Evolutionary conservation across 2,329 filamentous ascomycete genomes (phyloP).

Genomic region (Lachnellula arida): DNA sequence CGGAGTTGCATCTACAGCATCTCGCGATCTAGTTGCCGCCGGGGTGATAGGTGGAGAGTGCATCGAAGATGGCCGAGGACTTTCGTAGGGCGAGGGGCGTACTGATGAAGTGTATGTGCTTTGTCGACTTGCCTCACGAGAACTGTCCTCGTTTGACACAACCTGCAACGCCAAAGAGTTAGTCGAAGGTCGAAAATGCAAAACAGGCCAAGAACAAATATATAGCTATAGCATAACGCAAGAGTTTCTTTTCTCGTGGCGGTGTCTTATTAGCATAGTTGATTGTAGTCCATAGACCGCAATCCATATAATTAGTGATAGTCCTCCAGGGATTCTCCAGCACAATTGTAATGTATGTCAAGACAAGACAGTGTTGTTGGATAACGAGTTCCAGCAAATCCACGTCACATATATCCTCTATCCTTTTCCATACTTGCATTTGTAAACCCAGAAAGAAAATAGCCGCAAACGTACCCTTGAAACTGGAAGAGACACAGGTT

Average conservation of each 20-base stretch:
- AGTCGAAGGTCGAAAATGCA: conserved; percentile 12
- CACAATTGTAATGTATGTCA: conserved; percentile 5
- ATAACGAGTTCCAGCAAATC: not conserved
- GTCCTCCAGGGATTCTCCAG: conserved; percentile 7
- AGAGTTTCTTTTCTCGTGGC: conserved; percentile 7
- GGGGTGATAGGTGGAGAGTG: conserved; percentile 89
- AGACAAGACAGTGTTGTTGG: not conserved
- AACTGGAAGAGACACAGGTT: conserved; percentile 81
- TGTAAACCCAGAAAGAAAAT: not conserved
- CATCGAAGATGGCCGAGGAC: conserved; percentile 64
- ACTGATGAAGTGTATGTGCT: conserved; percentile 61
- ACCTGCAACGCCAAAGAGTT: conserved; percentile 39
- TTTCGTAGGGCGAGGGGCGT: conserved; percentile 61
- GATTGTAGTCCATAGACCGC: not conserved
- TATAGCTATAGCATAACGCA: conserved; percentile 13
- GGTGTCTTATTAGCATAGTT: too few relatives aligned
- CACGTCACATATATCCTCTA: not conserved
- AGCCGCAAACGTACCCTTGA: conserved; percentile 62
- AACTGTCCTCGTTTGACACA: conserved; percentile 53
- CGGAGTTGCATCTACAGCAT: conserved; percentile 35
- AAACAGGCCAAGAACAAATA: conserved; percentile 12
- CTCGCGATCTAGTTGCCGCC: conserved; percentile 63
- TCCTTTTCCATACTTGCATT: not conserved
- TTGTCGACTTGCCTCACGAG: conserved; percentile 56
- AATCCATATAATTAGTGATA: conserved; percentile 11